Base-by-base conservation (phyloP, 2,329 filamentous ascomycete genomes). In the Botrytis fabae region DNA sequence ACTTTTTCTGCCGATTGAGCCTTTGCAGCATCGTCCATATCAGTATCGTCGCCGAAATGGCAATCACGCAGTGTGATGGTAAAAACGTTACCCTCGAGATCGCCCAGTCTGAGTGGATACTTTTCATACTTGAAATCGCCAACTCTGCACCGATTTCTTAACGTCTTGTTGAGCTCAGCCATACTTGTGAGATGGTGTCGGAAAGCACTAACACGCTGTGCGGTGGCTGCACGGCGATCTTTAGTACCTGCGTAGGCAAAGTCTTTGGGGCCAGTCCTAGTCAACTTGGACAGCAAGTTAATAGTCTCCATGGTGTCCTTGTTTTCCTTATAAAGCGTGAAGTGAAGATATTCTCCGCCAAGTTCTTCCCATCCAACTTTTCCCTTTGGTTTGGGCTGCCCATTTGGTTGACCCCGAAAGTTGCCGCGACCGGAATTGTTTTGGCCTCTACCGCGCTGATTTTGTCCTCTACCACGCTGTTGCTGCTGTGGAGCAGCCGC, bases 1-100 rank as follows among this genome's bases (percentile, higher is more conserved):
- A 88, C 84, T 9, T 85, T 80, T 80, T 84, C 82, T 70, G 81
- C 84, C 79, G 81, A 82, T 78, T 81, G 82, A 76, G 83, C 81
- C 72, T 80, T 85, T 22, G 86, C 81, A 72, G 85, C 85, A 16
- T 90, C 85, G 54, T 87, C 81, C 69, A 83, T 78, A n/a, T 79
- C 78, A 25, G 81, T 80, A 57, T 85, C 84, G 22, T 82, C 82
- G 28, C 75, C 75, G 75, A 96, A 90, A 68, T 89, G 85, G 79
- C 93, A 97, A 78, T 97, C 93, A 77, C 97, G 93, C 70, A 98
- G 87, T 0, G 94, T 95, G 78, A 99, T 95, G 75, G 92, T 88
- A 80, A 99, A 99, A 81, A 98, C 93, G 78, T 99, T 99, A 22
- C 97, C 96, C 7, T 85, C 84, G 57, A 98, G 87, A 76, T 97